These are phyloP conservation scores for Mycena vulgaris DNA, from an alignment of 768 basidiomycete genomes.

Conservation along the genomic window DNA sequence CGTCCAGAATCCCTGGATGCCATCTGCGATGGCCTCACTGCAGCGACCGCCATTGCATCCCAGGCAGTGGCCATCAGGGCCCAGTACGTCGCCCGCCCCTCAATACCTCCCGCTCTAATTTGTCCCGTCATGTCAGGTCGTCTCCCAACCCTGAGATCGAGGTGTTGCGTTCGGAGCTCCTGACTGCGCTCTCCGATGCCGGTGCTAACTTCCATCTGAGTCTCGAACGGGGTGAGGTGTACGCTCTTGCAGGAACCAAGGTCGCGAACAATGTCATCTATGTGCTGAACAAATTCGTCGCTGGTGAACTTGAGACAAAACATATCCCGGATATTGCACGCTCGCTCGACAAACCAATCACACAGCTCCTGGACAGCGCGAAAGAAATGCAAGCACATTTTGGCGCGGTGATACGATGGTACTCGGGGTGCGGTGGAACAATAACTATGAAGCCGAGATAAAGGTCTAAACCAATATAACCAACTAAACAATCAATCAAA, in stretches of 20 bases:
- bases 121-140: constrained; percentile 12
- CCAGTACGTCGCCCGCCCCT: constrained; percentile 10
- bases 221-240: constrained; percentile 12
- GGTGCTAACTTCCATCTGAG: constrained; percentile 10
- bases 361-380: constrained; percentile 11
- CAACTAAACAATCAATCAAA: no score
- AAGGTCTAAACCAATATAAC: no score
- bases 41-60: constrained; percentile 4
- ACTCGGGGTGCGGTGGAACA: no score
- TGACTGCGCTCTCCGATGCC: constrained; percentile 4
- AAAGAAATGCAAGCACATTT: constrained; percentile 14
- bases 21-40: constrained; percentile 11
- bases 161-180: constrained; percentile 12
- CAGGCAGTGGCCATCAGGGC: constrained; percentile 15
- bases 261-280: constrained; percentile 21
- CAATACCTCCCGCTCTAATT: constrained; percentile 2
- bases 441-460: no score
- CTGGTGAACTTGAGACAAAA: constrained; percentile 1
- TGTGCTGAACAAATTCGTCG: background rate
- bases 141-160: constrained; percentile 12
- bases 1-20: constrained; percentile 9
- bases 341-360: constrained; percentile 8
- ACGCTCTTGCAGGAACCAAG: constrained; percentile 14
- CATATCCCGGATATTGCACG: constrained; percentile 17
- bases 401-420: no score